Conservation (phyloP, 2,329 filamentous ascomycete species). For the Cordyceps farinosa region DNA sequence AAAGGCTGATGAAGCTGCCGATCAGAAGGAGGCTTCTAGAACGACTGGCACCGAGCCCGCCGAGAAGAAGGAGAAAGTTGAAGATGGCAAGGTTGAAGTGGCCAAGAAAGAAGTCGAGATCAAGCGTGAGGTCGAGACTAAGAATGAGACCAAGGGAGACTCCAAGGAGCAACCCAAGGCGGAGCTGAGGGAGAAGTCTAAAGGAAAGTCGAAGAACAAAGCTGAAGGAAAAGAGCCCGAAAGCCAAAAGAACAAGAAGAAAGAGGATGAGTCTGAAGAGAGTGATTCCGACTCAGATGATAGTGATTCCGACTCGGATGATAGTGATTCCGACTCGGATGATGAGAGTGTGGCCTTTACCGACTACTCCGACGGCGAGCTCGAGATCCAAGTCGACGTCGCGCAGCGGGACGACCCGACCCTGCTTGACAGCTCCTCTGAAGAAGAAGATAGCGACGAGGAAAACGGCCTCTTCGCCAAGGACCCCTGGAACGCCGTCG, state of each 20-base stretch:
- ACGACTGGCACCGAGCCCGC: conserved; percentile 18
- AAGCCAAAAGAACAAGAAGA: not conserved
- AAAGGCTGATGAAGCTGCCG: conserved; percentile 22
- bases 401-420: not conserved
- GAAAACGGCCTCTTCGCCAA: conserved; percentile 44
- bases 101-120: conserved; percentile 1
- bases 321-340: not conserved
- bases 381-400: conserved; percentile 31
- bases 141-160: not conserved
- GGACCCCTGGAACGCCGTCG: conserved; percentile 63
- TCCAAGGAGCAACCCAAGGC: conserved; percentile 11
- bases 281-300: conserved; percentile 24
- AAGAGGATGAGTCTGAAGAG: not conserved
- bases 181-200: conserved; percentile 34
- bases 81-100: conserved; percentile 26
- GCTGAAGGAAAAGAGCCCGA: not conserved
- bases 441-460: not conserved
- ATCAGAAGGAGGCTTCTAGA: conserved; percentile 21
- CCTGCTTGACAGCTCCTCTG: not conserved
- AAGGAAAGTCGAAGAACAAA: conserved; percentile 18
- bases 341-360: conserved; percentile 33
- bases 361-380: conserved; percentile 38
- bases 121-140: not conserved
- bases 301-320: not conserved
- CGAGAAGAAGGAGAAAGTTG: conserved; percentile 35